phyloP scores from a whole-genome alignment of 495 filamentous ascomycete genomes.

The Penicillium parvum region DNA sequence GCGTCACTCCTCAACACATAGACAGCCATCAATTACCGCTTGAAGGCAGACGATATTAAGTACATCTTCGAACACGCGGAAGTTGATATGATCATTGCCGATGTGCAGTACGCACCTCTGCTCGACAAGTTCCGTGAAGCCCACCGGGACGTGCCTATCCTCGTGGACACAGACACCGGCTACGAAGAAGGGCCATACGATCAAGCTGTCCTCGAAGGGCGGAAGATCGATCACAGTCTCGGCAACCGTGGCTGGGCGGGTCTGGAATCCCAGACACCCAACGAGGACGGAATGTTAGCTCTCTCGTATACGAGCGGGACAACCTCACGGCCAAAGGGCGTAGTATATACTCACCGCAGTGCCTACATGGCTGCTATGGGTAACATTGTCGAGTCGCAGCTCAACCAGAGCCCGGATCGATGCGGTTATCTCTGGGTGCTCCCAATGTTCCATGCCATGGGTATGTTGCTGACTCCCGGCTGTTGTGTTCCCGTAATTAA shows the following conservation, averaged over 20 bases:
- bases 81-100: slow-evolving; percentile 84
- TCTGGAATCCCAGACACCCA: slow-evolving; percentile 58
- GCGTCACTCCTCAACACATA: no score
- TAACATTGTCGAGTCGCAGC: slow-evolving; percentile 82
- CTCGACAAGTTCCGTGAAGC: slow-evolving; percentile 58
- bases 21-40: slow-evolving; percentile 75
- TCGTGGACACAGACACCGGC: slow-evolving; percentile 84
- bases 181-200: slow-evolving; percentile 78
- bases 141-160: slow-evolving; percentile 58
- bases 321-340: slow-evolving; percentile 87
- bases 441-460: slow-evolving; percentile 95
- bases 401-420: slow-evolving; percentile 64
- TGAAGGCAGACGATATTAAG: slow-evolving; percentile 80
- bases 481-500: not conserved
- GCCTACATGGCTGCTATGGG: slow-evolving; percentile 78
- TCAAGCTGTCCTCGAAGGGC: slow-evolving; percentile 74
- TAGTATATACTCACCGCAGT: slow-evolving; percentile 85
- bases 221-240: slow-evolving; percentile 58
- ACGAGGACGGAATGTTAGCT: slow-evolving; percentile 81
- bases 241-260: slow-evolving; percentile 73
- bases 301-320: slow-evolving; percentile 91
- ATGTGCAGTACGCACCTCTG: slow-evolving; percentile 69
- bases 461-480: slow-evolving; percentile 38
- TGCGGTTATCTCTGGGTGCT: slow-evolving; percentile 88
- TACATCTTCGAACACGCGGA: slow-evolving; percentile 88